These are phyloP conservation scores for Atkinsonella hypoxylon DNA, from an alignment of 2,329 filamentous ascomycete genomes.

Conservation along the genomic window DNA sequence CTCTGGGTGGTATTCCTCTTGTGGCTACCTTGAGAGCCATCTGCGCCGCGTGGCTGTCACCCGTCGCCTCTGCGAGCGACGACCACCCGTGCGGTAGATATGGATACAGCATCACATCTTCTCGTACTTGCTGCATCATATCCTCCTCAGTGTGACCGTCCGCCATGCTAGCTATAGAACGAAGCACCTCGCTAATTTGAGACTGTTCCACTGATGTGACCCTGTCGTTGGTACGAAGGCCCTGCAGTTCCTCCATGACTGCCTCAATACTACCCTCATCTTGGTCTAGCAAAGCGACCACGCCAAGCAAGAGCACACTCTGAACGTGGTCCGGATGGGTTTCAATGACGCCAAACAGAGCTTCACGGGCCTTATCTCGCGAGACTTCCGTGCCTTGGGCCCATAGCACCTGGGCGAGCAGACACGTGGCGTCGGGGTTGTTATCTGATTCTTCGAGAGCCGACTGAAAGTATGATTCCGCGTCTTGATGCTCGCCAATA, in stretches of 20 bases:
- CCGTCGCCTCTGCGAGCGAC: constrained; percentile 51
- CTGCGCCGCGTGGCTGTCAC: constrained; percentile 45
- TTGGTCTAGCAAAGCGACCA: constrained; percentile 69
- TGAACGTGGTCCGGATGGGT: constrained; percentile 62
- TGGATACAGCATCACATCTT: constrained; percentile 71
- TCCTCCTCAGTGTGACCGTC: constrained; percentile 36
- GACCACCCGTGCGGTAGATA: constrained; percentile 72
- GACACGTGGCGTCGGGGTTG: constrained; percentile 73
- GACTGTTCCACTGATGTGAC: constrained; percentile 52
- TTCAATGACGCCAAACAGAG: constrained; percentile 72
- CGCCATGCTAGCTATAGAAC: constrained; percentile 55
- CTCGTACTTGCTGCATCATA: constrained; percentile 53
- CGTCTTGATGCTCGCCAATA: constrained; percentile 48
- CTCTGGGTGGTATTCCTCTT: constrained; percentile 60
- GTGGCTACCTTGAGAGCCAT: constrained; percentile 75
- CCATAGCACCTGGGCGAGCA: constrained; percentile 88
- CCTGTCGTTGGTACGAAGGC: constrained; percentile 54
- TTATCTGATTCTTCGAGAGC: constrained; percentile 66
- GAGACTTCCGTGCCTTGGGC: constrained; percentile 68
- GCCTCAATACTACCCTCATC: constrained; percentile 72
- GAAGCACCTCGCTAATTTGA: constrained; percentile 61
- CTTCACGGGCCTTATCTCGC: constrained; percentile 61
- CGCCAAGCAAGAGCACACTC: constrained; percentile 68
- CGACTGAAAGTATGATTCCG: constrained; percentile 67
- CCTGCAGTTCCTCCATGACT: constrained; percentile 64